These are phyloP conservation scores for Boletus insuetus DNA, from an alignment of 768 basidiomycete genomes.

Conservation along the genomic window DNA sequence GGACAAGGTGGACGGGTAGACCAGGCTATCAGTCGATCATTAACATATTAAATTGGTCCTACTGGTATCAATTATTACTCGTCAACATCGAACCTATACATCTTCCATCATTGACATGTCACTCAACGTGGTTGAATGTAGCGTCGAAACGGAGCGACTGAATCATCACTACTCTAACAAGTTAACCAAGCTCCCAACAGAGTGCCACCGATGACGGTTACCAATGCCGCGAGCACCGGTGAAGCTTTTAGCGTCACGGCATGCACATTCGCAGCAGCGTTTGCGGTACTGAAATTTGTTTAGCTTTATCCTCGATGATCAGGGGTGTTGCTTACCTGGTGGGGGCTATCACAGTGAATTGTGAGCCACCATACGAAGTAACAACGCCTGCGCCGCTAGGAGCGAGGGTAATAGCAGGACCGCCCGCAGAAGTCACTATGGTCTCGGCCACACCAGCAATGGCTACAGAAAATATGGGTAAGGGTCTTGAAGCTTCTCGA, in stretches of 20 bases:
- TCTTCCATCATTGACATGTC: background rate
- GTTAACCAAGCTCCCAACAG: constrained; percentile 41
- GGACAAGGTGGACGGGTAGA: constrained; percentile 30
- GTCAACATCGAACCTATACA: background rate
- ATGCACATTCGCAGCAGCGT: constrained; percentile 15
- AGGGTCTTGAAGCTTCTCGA: background rate
- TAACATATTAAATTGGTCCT: background rate
- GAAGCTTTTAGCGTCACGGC: constrained; percentile 14
- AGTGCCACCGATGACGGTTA: constrained; percentile 30
- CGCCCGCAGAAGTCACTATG: constrained; percentile 57
- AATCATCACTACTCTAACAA: constrained; percentile 19
- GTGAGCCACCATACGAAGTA: constrained; percentile 52
- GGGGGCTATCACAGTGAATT: constrained; percentile 45
- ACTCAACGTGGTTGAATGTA: background rate
- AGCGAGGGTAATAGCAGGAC: constrained; percentile 59
- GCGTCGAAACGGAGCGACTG: background rate
- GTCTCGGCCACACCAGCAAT: constrained; percentile 51
- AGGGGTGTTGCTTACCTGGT: constrained; percentile 10
- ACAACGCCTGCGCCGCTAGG: constrained; percentile 36
- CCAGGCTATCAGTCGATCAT: background rate
- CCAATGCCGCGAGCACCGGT: constrained; percentile 30
- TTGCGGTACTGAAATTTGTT: constrained; percentile 10
- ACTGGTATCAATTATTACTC: background rate
- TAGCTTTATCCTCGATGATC: background rate
- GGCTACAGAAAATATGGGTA: constrained; percentile 35